Evolutionary conservation across 1,284 basidiomycete species (phyloP), one percentile per base, ranked within the genome.

Genomic region (Microbotryum silenes-acaulis): DNA sequence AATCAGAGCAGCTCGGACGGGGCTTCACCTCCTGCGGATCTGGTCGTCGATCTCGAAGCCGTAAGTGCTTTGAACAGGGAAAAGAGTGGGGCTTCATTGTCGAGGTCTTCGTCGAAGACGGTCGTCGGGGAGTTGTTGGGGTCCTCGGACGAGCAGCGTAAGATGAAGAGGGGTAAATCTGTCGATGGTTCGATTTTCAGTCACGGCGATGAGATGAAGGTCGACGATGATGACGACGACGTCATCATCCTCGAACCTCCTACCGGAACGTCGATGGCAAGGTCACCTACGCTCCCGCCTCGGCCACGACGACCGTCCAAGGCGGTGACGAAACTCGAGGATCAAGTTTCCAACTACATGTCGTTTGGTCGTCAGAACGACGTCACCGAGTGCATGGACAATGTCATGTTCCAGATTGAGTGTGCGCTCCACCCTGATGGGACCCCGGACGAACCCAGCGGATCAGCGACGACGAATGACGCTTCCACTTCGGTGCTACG

Each of bases 341-440:
- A 52, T 25, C 51, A 68, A 54, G 62, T 69, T 1, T 60, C 60
- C 46, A 61, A 23, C 16, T 67, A 83, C 20, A 89, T 94, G 87
- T 87, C 91, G 82, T 94, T 94, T 72, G 91, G 90, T 89, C 55
- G 63, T 67, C 94, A 98, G 72, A 94, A 98, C 73, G 94, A 98
- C 74, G 93, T 97, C 3, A 88, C 93, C 0, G 94, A 98, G 77
- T 97, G 94, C 75, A 89, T 98, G 83, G 93, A 98, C 77, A 98
- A 98, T 72, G 93, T 94, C 77, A 87, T 98, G 79, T 96, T 96
- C 77, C 96, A 98, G 76, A 89, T 98, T 62, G 93, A 99, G 76
- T 88, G 89, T 10, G 93, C 92, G 0, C 75, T 97, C 52, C 85
- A 87, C 16, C 75, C 83, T 63, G 78, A 75, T 27, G 29, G 58